phyloP scores from a whole-genome alignment of 345 rosid genomes.

The Salix exigua region DNA sequence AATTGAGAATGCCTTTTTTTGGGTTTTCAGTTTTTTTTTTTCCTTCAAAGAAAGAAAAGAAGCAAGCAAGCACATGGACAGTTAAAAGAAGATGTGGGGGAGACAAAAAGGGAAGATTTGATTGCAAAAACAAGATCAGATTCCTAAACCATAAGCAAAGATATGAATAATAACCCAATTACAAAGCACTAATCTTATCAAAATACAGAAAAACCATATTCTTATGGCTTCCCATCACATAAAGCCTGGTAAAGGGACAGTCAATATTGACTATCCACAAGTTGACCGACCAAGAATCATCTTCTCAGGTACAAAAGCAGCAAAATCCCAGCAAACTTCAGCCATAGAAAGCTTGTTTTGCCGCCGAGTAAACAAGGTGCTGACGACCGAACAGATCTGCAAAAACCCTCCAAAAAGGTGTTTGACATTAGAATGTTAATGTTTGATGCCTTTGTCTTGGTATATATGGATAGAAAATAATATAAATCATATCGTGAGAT shows the following conservation, averaged over 20 bases:
- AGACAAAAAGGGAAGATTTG: constrained; percentile 3
- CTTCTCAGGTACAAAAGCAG: constrained; percentile 46
- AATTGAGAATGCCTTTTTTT: too few relatives aligned
- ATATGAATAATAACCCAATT: constrained; percentile 18
- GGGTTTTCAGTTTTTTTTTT: too few relatives aligned
- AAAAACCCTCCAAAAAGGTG: background rate
- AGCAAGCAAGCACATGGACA: background rate
- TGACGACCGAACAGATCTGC: constrained; percentile 43
- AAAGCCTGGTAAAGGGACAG: background rate
- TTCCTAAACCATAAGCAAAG: constrained; percentile 35
- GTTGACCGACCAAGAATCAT: constrained; percentile 12
- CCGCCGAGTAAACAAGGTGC: constrained; percentile 27
- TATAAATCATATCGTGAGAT: too few relatives aligned
- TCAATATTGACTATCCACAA: background rate
- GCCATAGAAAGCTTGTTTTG: constrained; percentile 23
- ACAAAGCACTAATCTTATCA: constrained; percentile 1
- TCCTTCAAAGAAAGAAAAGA: background rate
- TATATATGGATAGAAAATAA: too few relatives aligned
- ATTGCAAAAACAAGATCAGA: constrained; percentile 8
- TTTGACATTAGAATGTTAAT: background rate
- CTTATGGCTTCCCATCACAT: background rate
- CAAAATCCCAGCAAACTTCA: constrained; percentile 38
- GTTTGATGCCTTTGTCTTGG: too few relatives aligned
- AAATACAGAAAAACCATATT: background rate
- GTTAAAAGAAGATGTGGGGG: background rate